Evolutionary conservation across 1,284 basidiomycete genomes (phyloP), one percentile per base, ranked within the genome.

Genomic region (Irpex sp.): DNA sequence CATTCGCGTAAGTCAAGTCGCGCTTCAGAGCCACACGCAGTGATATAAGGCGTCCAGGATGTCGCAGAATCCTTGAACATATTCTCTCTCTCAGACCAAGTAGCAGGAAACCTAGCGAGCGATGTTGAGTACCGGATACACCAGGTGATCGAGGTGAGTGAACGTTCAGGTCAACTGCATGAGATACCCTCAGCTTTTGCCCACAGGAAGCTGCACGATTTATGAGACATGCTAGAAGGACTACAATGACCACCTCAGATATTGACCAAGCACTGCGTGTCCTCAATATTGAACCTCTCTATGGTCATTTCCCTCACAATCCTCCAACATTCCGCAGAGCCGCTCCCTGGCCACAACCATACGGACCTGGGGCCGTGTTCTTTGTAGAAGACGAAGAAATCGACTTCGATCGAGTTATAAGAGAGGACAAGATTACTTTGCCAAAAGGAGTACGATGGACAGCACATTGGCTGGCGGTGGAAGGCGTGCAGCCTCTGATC

Each of bases 121-220:
- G 98, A 99, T 84, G 96, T 99, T 59, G 98, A 99, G 81, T 99
- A 99, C 83, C 89, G 98, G 71, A 90, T 99, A 79, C 97, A 98
- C 80, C 96, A 98, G 80, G 92, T 98, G 62, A 90, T 97, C 72
- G 96, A 98, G 88, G 95, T 95, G 74, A 72, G 84, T 77, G 15
- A 1, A 27, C 43, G 38, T 9, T 11, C 54, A 15, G n/a, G 6
- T 24, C 59, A 6, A 60, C 4, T 13, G 59, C 56, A 43, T 24
- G 20, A 11, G 6, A 3, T 43, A 32, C 59, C n/a, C 1, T 32
- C 6, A 32, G 18, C 44, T 45, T 24, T 56, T 42, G 65, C n/a
- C 43, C 6, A 1, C 82, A 98, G 93, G 97, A 99, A 87, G 97
- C 98, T 10, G 92, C 96, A 27, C 95, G 97, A 72, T 99, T 98